phyloP scores from a whole-genome alignment of 441 rosid species.

The Mallotus repandus region DNA sequence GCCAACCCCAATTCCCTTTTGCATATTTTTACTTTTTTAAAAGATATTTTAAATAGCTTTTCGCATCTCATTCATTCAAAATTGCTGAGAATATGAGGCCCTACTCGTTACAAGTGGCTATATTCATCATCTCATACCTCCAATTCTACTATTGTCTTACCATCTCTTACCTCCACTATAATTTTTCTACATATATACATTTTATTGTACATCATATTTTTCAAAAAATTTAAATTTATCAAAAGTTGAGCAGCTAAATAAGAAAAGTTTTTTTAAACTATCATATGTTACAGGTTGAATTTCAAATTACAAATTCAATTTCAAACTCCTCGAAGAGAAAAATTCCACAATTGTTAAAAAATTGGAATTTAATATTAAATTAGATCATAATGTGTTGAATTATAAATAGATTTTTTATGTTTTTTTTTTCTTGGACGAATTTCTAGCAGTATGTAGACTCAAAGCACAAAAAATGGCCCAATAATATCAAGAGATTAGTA shows the following conservation, averaged over 20 bases:
- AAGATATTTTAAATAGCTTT: neutral
- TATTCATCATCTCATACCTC: neutral
- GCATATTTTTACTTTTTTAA: neutral
- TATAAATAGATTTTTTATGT: too few species aligned
- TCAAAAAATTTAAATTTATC: neutral
- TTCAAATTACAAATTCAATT: too few species aligned
- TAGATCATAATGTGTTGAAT: too few species aligned
- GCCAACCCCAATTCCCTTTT: neutral
- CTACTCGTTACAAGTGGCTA: slow-evolving; percentile 11
- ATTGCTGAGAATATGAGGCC: slow-evolving; percentile 19
- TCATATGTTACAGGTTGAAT: too few species aligned
- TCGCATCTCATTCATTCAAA: neutral
- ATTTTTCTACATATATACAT: neutral
- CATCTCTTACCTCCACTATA: too few species aligned
- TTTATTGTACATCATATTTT: neutral
- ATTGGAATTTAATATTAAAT: too few species aligned
- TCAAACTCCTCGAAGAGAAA: too few species aligned
- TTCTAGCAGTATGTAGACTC: too few species aligned
- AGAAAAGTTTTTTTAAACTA: too few species aligned
- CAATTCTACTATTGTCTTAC: neutral
- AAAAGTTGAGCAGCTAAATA: too few species aligned
- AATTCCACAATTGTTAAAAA: too few species aligned
- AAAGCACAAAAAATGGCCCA: neutral
- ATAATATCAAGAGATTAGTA: neutral
- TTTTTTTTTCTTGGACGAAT: too few species aligned